These are phyloP conservation scores for Lachancea sp. DNA, from an alignment of 805 yeast species.

Conservation along the genomic window DNA sequence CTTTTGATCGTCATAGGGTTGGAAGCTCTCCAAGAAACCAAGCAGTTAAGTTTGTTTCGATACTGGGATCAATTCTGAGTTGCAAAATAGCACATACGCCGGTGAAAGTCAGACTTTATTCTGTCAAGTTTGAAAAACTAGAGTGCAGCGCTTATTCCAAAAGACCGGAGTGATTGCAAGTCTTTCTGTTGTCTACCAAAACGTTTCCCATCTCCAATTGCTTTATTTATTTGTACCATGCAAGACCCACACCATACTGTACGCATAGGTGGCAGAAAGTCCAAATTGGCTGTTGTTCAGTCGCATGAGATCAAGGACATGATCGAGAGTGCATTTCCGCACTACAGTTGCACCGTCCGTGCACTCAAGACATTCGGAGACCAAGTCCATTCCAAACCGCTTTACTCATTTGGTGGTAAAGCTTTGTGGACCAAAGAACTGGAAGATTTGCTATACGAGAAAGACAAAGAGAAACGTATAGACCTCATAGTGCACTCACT, in stretches of 20 bases:
- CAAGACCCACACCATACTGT: slow-evolving; percentile 19
- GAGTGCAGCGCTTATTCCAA: too few species aligned
- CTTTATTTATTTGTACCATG: background rate
- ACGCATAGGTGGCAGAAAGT: slow-evolving; percentile 81
- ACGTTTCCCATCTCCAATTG: background rate
- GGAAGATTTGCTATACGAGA: slow-evolving; percentile 64
- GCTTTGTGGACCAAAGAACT: slow-evolving; percentile 94
- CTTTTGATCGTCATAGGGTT: background rate
- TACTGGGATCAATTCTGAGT: too few species aligned
- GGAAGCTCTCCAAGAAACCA: too few species aligned
- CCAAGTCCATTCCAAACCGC: slow-evolving; percentile 73
- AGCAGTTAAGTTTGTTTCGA: too few species aligned
- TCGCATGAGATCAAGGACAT: slow-evolving; percentile 61
- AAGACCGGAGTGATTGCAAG: background rate
- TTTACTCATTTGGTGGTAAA: slow-evolving; percentile 94
- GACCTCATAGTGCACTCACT: slow-evolving; percentile 91
- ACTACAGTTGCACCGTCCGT: slow-evolving; percentile 63
- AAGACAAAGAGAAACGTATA: slow-evolving; percentile 58
- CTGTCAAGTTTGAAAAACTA: too few species aligned
- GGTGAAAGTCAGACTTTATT: too few species aligned
- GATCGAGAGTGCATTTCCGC: slow-evolving; percentile 56
- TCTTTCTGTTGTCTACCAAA: background rate
- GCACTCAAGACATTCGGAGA: slow-evolving; percentile 88
- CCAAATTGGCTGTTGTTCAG: slow-evolving; percentile 82
- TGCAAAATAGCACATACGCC: too few species aligned